phyloP scores from a whole-genome alignment of 2,329 filamentous ascomycete genomes.

The Colletotrichum sansevieriae region DNA sequence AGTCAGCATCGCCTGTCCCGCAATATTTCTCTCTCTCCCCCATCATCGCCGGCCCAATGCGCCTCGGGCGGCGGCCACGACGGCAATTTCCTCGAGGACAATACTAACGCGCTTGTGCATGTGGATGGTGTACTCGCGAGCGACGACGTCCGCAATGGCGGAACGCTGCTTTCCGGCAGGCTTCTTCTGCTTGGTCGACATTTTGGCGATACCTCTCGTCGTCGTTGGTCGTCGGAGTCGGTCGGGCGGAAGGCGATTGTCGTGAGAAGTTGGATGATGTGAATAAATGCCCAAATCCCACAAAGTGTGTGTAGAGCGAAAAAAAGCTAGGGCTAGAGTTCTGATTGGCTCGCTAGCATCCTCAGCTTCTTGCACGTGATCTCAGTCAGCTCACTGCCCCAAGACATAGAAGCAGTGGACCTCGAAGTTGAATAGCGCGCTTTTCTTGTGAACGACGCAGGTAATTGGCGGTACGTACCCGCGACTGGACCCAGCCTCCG shows the following conservation, averaged over 20 bases:
- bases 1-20: constrained; percentile 50
- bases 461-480: constrained; percentile 22
- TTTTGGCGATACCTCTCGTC: constrained; percentile 56
- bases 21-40: constrained; percentile 2
- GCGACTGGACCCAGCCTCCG: constrained; percentile 8
- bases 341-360: constrained; percentile 28
- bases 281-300: constrained; percentile 30
- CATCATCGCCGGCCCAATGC: constrained; percentile 4
- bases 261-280: constrained; percentile 40
- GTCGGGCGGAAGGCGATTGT: constrained; percentile 37
- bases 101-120: constrained; percentile 84
- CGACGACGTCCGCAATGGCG: constrained; percentile 98
- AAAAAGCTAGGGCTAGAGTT: constrained; percentile 37
- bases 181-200: constrained; percentile 77
- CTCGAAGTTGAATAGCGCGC: constrained; percentile 19
- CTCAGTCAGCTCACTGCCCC: background rate
- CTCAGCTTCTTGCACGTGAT: constrained; percentile 7
- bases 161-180: constrained; percentile 80
- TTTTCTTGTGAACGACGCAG: background rate
- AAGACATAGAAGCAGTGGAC: background rate
- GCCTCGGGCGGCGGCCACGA: constrained; percentile 43
- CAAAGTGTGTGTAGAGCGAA: constrained; percentile 40
- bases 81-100: constrained; percentile 16
- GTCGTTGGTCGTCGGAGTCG: constrained; percentile 42
- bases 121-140: constrained; percentile 99